Evolutionary conservation across 1,284 basidiomycete species (phyloP).

Genomic region (Coniophora puteana): DNA sequence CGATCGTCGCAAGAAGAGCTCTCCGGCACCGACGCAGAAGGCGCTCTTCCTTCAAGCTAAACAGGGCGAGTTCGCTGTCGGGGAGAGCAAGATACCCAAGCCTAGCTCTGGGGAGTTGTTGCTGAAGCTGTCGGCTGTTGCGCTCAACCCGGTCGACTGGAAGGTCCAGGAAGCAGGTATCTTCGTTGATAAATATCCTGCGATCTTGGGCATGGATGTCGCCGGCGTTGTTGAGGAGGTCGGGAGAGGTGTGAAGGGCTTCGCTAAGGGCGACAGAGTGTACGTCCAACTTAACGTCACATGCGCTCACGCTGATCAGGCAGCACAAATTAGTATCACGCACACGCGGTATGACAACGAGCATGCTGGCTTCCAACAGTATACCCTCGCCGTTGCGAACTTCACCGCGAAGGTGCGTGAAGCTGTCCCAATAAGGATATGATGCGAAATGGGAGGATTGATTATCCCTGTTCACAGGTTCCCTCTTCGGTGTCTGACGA

Average conservation of each 20-base stretch:
- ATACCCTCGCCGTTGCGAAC: conserved; percentile 19
- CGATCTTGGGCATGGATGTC: conserved; percentile 40
- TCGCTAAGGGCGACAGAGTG: conserved; percentile 43
- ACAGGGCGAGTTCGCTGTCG: neutral
- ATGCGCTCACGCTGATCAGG: too few species aligned
- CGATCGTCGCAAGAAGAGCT: too few species aligned
- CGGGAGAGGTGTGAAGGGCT: conserved; percentile 33
- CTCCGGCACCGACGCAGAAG: too few species aligned
- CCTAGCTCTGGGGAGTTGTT: conserved; percentile 36
- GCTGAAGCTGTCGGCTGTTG: conserved; percentile 33
- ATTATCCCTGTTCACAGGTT: conserved; percentile 15
- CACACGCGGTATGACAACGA: too few species aligned
- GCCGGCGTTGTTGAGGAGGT: conserved; percentile 39
- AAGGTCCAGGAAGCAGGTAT: conserved; percentile 25
- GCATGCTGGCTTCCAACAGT: conserved; percentile 30
- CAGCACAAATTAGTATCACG: too few species aligned
- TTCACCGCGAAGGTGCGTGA: conserved; percentile 28
- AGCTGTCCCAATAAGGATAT: too few species aligned
- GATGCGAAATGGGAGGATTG: neutral
- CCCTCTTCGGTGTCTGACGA: conserved; percentile 26
- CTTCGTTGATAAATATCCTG: conserved; percentile 24
- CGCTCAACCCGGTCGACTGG: conserved; percentile 34
- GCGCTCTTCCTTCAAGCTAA: neutral
- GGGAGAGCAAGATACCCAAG: conserved; percentile 19
- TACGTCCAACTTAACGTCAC: conserved; percentile 11